These are phyloP conservation scores for Monosporozyma siamensis DNA, from an alignment of 805 yeast genomes.

Conservation along the genomic window DNA sequence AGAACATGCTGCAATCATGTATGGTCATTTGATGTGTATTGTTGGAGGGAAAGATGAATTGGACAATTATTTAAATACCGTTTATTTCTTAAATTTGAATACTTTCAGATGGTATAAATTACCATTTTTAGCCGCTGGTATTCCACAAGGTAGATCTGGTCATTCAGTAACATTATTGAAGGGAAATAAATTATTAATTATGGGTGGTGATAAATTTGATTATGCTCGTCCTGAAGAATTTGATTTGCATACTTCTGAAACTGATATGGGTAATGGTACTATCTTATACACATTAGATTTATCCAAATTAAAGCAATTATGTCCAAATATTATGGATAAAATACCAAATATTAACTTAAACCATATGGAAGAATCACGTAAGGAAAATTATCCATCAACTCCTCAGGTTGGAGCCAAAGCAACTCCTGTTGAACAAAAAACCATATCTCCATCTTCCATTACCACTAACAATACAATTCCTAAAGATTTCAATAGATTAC, in stretches of 20 bases:
- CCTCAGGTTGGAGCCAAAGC: conserved; percentile 7
- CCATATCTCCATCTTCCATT: not conserved
- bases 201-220: conserved; percentile 88
- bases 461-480: conserved; percentile 1
- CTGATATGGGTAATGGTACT: conserved; percentile 47
- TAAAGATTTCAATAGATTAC: conserved; percentile 3
- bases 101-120: conserved; percentile 66
- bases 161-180: conserved; percentile 71
- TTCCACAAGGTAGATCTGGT: conserved; percentile 82
- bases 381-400: conserved; percentile 11
- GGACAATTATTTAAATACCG: conserved; percentile 57
- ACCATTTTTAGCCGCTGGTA: conserved; percentile 33
- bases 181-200: conserved; percentile 60
- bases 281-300: conserved; percentile 58
- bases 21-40: conserved; percentile 68
- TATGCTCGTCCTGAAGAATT: conserved; percentile 42
- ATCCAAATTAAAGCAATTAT: conserved; percentile 26
- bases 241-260: conserved; percentile 44
- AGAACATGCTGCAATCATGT: conserved; percentile 81
- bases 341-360: not conserved
- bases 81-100: conserved; percentile 68
- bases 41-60: conserved; percentile 81
- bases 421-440: not conserved
- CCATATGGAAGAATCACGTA: not conserved
- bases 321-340: conserved; percentile 30